phyloP scores from a whole-genome alignment of 2,329 filamentous ascomycete genomes.

The Xylariaceae sp. region DNA sequence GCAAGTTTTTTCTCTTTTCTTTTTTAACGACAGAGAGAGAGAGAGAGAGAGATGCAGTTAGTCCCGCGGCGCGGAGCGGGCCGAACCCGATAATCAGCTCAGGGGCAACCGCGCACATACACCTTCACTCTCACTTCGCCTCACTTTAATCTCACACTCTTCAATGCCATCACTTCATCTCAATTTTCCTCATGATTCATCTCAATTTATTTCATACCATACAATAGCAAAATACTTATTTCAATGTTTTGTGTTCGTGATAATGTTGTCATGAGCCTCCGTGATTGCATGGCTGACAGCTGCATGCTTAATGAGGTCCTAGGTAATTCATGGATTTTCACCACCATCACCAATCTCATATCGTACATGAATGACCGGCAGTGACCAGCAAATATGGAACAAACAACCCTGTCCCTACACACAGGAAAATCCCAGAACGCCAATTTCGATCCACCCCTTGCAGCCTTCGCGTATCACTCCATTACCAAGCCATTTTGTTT shows the following conservation, averaged over 20 bases:
- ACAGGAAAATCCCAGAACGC: neutral
- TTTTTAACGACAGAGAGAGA: too few relatives aligned
- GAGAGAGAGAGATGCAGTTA: too few relatives aligned
- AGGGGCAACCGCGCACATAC: too few relatives aligned
- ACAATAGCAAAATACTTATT: neutral
- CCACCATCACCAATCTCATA: constrained; percentile 3
- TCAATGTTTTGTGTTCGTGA: neutral
- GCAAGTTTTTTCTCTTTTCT: too few relatives aligned
- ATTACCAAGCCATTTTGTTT: constrained; percentile 2
- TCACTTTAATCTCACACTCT: too few relatives aligned
- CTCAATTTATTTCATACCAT: neutral
- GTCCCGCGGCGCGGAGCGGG: too few relatives aligned
- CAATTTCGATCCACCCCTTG: neutral
- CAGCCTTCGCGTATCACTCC: neutral
- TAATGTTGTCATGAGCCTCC: neutral
- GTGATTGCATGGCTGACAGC: neutral
- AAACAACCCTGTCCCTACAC: neutral
- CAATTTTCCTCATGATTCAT: neutral
- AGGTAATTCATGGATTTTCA: neutral
- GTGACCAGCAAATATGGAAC: neutral
- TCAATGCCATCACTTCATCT: too few relatives aligned
- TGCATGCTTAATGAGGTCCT: neutral
- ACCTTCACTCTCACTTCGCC: too few relatives aligned
- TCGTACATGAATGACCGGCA: constrained; percentile 9
- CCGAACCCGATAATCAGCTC: too few relatives aligned